Evolutionary conservation across 805 yeast genomes (phyloP).

Genomic region (Saccharomycopsis sp.): DNA sequence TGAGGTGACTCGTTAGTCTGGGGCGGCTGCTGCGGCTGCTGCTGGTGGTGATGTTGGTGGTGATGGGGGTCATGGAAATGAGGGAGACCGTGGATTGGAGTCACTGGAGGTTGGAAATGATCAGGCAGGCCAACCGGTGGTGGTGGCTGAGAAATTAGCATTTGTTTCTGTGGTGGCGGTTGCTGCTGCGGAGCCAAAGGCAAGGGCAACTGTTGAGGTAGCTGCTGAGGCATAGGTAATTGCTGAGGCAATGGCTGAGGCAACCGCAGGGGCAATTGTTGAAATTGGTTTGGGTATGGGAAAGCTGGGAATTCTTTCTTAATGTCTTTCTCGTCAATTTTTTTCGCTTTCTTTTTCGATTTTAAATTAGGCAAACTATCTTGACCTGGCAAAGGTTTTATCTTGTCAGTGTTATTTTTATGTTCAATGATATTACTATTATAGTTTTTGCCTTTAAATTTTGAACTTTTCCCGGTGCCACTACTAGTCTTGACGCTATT

Average conservation of each 20-base stretch:
- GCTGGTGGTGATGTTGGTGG: neutral
- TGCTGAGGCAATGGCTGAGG: neutral
- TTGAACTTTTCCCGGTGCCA: neutral
- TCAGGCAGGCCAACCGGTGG: neutral
- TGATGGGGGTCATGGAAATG: neutral
- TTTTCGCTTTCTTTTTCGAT: neutral
- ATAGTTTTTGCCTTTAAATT: slow-evolving; percentile 8
- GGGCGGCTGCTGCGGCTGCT: neutral
- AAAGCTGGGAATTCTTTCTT: neutral
- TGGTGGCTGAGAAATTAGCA: neutral
- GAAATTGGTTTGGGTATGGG: neutral
- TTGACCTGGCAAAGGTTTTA: slow-evolving; percentile 21
- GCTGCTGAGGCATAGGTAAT: neutral
- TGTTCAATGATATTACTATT: slow-evolving; percentile 21
- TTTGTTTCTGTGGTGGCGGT: neutral
- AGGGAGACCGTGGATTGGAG: neutral
- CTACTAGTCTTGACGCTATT: neutral
- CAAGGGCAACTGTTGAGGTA: neutral
- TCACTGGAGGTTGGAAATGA: neutral
- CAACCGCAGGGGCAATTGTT: neutral
- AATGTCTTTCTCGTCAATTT: neutral
- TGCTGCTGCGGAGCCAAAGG: no score
- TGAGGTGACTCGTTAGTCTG: neutral
- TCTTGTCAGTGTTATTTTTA: slow-evolving; percentile 21
- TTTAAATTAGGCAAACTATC: slow-evolving; percentile 6